Base-by-base conservation (phyloP, 495 filamentous ascomycete genomes). In the Tuber magnatum region DNA sequence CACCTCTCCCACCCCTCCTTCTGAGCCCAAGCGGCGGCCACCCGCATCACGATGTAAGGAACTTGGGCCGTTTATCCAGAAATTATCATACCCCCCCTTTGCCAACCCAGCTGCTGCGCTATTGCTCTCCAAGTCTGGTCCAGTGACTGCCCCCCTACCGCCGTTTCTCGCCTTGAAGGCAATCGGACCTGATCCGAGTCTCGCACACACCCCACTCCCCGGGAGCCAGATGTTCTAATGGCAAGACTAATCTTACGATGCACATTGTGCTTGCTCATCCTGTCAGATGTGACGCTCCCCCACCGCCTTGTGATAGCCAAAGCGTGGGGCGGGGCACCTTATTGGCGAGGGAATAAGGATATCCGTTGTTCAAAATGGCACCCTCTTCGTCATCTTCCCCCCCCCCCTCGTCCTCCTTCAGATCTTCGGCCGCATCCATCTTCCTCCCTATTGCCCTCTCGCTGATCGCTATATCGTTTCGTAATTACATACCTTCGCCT, bases 251-350 rank as follows among this genome's bases (percentile, higher is more conserved):
- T 35, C 6, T 24, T 18, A 65, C 56, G 16, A 65, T 24, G n/a
- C 56, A 32, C 12, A 32, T 56, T 56, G 14, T 65, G 10, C 28
- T 65, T 18, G 56, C n/a, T 65, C 48, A 69, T 68, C 40, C 42
- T 74, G 69, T 71, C 48, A 46, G 71, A 74, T 71, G 35, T 71
- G 73, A 72, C 71, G 24, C 65, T 69, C 39, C 39, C 38, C 68
- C 28, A 24, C 41, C 20, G 24, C 41, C 56, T 28, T 32, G 42
- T 69, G 41, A 71, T 35, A 43, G 69, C 41, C 56, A 44, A 42
- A 72, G 69, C 48, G 61, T 14, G 74, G 68, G 16, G 39, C 7
- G 51, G 44, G 42, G 39, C 12, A 51, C 5, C 38, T 65, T n/a
- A n/a, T 18, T 28, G 44, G 69, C 28, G 38, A 43, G 75, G 61